A percentile compares a stretch with the other conserved stretches of the same genome.
phyloP scores from a whole-genome alignment of 306 rosid species.

The Vigna radiata region DNA sequence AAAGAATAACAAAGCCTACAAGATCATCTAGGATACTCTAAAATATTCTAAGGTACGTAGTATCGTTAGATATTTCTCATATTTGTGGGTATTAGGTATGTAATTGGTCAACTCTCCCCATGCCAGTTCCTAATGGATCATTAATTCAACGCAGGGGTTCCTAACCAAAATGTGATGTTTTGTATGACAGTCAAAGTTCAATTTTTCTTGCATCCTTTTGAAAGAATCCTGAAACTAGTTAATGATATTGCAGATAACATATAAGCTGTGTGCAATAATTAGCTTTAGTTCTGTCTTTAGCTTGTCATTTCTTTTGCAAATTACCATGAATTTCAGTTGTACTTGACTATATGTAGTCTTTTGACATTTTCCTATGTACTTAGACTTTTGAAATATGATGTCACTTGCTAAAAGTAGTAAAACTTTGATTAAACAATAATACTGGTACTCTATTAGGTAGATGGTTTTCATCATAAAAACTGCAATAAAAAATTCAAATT shows the following conservation, averaged over 20 bases:
- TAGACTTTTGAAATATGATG: neutral
- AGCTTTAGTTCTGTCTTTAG: slow-evolving; percentile 24
- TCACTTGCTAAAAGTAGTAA: slow-evolving; percentile 22
- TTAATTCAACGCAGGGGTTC: slow-evolving; percentile 2
- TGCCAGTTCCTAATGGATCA: slow-evolving; percentile 33
- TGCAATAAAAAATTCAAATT: neutral
- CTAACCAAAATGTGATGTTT: slow-evolving; percentile 18
- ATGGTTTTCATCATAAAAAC: slow-evolving; percentile 23
- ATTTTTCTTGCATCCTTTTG: neutral
- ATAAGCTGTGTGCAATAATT: slow-evolving; percentile 12
- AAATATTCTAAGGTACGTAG: no score
- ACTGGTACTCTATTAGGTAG: neutral
- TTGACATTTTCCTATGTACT: slow-evolving; percentile 11
- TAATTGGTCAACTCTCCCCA: neutral
- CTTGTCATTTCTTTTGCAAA: slow-evolving; percentile 13
- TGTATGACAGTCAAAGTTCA: slow-evolving; percentile 27
- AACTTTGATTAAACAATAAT: slow-evolving; percentile 5
- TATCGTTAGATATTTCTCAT: no score
- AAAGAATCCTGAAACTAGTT: slow-evolving; percentile 11
- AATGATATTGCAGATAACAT: neutral
- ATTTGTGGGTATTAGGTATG: neutral
- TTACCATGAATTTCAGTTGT: slow-evolving; percentile 6
- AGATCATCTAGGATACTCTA: no score
- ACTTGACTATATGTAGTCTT: neutral
- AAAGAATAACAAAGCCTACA: no score